A percentile compares a stretch with the other conserved stretches of the same genome.
Evolutionary conservation across 495 filamentous ascomycete species (phyloP).

Genomic region (Acidomyces sp.): DNA sequence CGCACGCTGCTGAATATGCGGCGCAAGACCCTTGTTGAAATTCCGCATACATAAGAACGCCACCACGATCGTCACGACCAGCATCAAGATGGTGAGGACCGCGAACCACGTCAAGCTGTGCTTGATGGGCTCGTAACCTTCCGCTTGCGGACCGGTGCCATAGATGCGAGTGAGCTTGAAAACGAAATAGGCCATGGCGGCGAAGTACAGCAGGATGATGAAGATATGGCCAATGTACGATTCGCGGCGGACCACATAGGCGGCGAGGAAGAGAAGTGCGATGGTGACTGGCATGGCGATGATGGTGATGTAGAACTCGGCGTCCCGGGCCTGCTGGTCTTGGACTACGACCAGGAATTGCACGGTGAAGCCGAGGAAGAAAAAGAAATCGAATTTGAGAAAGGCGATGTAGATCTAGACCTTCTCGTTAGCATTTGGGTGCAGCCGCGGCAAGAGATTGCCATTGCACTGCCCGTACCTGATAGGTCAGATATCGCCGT

Average conservation of each 20-base stretch:
- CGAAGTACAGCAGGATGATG: slow-evolving; percentile 78
- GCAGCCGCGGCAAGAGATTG: neutral
- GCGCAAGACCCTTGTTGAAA: slow-evolving; percentile 83
- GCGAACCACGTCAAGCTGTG: slow-evolving; percentile 83
- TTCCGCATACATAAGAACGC: slow-evolving; percentile 77
- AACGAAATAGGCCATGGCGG: slow-evolving; percentile 84
- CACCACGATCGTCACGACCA: slow-evolving; percentile 79
- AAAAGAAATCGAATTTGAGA: slow-evolving; percentile 98
- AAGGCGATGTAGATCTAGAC: slow-evolving; percentile 91
- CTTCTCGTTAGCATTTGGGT: slow-evolving; percentile 24
- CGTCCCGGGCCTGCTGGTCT: slow-evolving; percentile 37
- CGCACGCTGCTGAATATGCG: slow-evolving; percentile 60
- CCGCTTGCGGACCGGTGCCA: slow-evolving; percentile 32
- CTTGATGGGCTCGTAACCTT: slow-evolving; percentile 57
- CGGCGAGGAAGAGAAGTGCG: slow-evolving; percentile 68
- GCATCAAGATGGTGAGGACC: slow-evolving; percentile 76
- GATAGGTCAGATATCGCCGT: slow-evolving; percentile 87
- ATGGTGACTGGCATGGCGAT: slow-evolving; percentile 86
- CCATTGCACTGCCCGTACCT: too few species aligned
- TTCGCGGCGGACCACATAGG: slow-evolving; percentile 72
- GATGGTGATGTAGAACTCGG: slow-evolving; percentile 75
- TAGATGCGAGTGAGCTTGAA: slow-evolving; percentile 98
- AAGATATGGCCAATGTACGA: slow-evolving; percentile 59
- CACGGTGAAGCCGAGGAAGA: slow-evolving; percentile 96
- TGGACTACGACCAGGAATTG: slow-evolving; percentile 92